phyloP scores from a whole-genome alignment of 2,329 filamentous ascomycete genomes.

The Ascocoryne sarcoides region DNA sequence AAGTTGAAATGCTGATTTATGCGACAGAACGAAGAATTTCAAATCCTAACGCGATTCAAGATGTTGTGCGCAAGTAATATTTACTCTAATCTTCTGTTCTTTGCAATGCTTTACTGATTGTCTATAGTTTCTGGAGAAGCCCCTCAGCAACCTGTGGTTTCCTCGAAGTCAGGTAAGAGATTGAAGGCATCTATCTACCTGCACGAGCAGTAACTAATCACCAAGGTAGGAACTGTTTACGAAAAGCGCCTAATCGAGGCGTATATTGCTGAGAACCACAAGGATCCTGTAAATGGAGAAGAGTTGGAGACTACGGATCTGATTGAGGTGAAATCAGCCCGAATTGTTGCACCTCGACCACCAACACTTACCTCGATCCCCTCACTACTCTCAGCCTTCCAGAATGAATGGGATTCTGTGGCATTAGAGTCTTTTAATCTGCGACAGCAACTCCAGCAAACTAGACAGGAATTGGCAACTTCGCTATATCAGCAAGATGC shows the following conservation, averaged over 20 bases:
- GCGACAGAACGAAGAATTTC: slow-evolving; percentile 17
- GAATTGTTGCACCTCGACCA: slow-evolving; percentile 78
- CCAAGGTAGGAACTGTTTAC: slow-evolving; percentile 65
- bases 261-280: slow-evolving; percentile 87
- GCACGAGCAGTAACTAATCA: slow-evolving; percentile 33
- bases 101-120: slow-evolving; percentile 19
- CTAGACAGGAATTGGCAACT: slow-evolving; percentile 85
- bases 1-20: slow-evolving; percentile 7
- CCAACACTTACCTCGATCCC: slow-evolving; percentile 94
- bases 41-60: slow-evolving; percentile 28
- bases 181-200: slow-evolving; percentile 21
- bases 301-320: slow-evolving; percentile 78
- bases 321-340: slow-evolving; percentile 74
- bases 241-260: slow-evolving; percentile 93
- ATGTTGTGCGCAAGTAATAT: slow-evolving; percentile 60
- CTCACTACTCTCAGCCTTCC: slow-evolving; percentile 85
- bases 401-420: slow-evolving; percentile 96
- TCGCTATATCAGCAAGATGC: slow-evolving; percentile 96
- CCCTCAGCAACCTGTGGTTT: slow-evolving; percentile 89
- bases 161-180: slow-evolving; percentile 85
- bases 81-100: neutral
- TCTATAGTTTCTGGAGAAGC: slow-evolving; percentile 83
- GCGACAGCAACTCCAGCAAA: slow-evolving; percentile 80
- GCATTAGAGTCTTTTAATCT: slow-evolving; percentile 87
- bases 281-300: slow-evolving; percentile 83